Percentiles rank a stretch among this genome's conserved stretches.
phyloP scores from a whole-genome alignment of 2,329 filamentous ascomycete genomes.

The Cadophora sp. region DNA sequence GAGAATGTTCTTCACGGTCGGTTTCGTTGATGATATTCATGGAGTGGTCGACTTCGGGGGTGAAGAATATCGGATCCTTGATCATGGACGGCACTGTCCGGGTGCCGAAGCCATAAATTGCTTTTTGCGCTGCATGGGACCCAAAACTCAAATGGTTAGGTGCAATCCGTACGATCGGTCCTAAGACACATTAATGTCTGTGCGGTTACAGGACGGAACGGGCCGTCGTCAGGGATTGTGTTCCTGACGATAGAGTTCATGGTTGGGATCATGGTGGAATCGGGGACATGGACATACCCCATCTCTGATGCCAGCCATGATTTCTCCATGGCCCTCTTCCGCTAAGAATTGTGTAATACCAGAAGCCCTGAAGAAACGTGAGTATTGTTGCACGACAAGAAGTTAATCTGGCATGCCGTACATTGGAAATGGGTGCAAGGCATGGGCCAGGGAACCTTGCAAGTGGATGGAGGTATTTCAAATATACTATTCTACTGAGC shows the following conservation, averaged over 20 bases:
- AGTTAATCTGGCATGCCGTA: background rate
- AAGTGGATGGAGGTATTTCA: conserved; percentile 40
- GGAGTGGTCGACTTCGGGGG: conserved; percentile 33
- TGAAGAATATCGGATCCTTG: conserved; percentile 35
- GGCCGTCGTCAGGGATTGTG: conserved; percentile 5
- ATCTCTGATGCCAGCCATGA: conserved; percentile 31
- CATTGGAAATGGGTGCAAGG: conserved; percentile 23
- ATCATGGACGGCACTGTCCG: conserved; percentile 27
- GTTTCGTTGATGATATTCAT: conserved; percentile 38
- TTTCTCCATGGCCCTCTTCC: conserved; percentile 32
- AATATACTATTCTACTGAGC: conserved; percentile 19
- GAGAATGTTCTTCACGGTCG: conserved; percentile 32
- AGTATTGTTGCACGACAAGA: background rate
- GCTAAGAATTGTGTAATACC: conserved; percentile 30
- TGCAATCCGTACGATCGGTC: conserved; percentile 39
- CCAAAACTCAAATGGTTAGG: conserved; percentile 37
- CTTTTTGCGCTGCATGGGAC: conserved; percentile 60
- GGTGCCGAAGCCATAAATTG: conserved; percentile 67
- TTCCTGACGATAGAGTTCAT: background rate
- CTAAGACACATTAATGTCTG: conserved; percentile 24
- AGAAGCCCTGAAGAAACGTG: conserved; percentile 24
- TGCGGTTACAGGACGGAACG: conserved; percentile 1
- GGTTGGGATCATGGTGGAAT: background rate
- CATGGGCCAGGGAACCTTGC: conserved; percentile 44
- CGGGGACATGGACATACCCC: conserved; percentile 22